Evolutionary conservation across 805 yeast species (phyloP).

Genomic region (Grigorovia yakushimaensis): DNA sequence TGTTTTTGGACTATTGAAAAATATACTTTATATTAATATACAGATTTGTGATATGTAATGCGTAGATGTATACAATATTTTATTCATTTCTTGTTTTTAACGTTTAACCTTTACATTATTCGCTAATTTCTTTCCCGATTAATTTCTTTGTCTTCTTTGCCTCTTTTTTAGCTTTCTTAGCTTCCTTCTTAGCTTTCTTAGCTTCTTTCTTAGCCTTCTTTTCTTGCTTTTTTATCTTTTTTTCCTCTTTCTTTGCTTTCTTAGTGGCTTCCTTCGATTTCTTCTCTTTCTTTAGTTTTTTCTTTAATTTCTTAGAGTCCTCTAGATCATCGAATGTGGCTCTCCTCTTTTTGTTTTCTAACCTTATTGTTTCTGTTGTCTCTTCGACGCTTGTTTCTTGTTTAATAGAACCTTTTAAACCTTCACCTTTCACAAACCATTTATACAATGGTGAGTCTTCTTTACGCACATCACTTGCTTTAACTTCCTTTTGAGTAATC

Average conservation of each 20-base stretch:
- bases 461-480: constrained; percentile 39
- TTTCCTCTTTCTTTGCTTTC: constrained; percentile 14
- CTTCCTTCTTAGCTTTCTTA: constrained; percentile 17
- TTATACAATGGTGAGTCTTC: constrained; percentile 64
- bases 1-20: no score
- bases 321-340: background rate
- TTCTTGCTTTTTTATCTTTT: constrained; percentile 14
- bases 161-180: constrained; percentile 20
- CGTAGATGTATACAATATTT: background rate
- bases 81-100: background rate
- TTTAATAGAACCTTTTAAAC: constrained; percentile 67
- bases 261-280: constrained; percentile 10
- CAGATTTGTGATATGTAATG: background rate
- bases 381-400: constrained; percentile 10
- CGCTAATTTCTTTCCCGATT: background rate
- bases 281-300: constrained; percentile 5
- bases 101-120: background rate
- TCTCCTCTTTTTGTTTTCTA: background rate
- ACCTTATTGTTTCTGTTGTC: constrained; percentile 4
- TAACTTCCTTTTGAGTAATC: constrained; percentile 42
- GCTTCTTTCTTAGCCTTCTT: constrained; percentile 22
- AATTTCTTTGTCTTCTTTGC: constrained; percentile 2
- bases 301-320: constrained; percentile 9
- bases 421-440: constrained; percentile 83
- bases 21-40: no score